Conservation (phyloP, 1,284 basidiomycete genomes). For the Sporisorium graminicola region DNA sequence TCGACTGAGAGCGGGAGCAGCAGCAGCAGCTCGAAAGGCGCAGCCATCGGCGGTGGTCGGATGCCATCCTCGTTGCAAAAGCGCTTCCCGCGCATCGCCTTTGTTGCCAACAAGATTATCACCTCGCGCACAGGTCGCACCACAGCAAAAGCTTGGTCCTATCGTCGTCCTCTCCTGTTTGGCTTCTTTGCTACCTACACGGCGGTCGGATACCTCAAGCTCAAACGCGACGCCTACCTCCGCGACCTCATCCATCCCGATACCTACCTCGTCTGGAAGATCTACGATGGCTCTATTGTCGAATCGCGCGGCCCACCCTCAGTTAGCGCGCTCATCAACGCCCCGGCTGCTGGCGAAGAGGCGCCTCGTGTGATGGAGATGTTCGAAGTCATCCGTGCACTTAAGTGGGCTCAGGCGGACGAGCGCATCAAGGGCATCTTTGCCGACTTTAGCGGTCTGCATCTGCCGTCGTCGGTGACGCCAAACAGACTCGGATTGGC, state of each 20-base stretch:
- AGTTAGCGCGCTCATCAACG: constrained; percentile 49
- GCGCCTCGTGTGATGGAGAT: constrained; percentile 67
- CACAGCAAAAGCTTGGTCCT: constrained; percentile 45
- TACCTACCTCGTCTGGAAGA: constrained; percentile 67
- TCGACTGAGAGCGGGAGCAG: constrained; percentile 13
- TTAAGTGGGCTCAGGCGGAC: constrained; percentile 70
- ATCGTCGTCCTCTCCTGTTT: constrained; percentile 42
- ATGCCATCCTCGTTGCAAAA: constrained; percentile 19
- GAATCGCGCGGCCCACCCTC: constrained; percentile 52
- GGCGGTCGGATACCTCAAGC: constrained; percentile 50
- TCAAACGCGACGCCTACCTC: constrained; percentile 48
- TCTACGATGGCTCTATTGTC: constrained; percentile 67
- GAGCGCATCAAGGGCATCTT: constrained; percentile 70
- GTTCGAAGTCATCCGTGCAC: constrained; percentile 70
- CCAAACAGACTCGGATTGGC: constrained; percentile 69
- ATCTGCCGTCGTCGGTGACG: constrained; percentile 67
- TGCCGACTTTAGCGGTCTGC: constrained; percentile 70
- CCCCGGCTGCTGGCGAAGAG: constrained; percentile 51
- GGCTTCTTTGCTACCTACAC: constrained; percentile 51
- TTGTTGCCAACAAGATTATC: constrained; percentile 43
- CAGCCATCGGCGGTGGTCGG: constrained; percentile 6
- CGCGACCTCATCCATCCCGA: constrained; percentile 57
- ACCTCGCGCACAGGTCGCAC: constrained; percentile 41
- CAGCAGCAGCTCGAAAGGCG: constrained; percentile 8
- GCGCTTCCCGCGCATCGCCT: constrained; percentile 43